phyloP scores from a whole-genome alignment of 2,329 filamentous ascomycete species.

The Claviceps sp. region DNA sequence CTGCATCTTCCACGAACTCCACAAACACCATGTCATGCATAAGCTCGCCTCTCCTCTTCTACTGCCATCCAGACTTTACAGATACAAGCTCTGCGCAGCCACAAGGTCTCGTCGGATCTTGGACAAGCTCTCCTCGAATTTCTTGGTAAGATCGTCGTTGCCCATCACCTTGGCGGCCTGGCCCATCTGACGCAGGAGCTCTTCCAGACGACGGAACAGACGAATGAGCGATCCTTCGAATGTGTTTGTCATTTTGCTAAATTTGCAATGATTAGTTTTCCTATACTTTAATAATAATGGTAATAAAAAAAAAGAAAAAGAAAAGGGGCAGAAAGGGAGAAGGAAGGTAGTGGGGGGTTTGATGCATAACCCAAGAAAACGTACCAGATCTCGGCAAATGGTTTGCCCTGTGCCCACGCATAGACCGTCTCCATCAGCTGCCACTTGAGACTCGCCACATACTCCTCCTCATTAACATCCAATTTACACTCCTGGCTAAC shows the following conservation, averaged over 20 bases:
- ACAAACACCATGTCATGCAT: not conserved
- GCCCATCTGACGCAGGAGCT: constrained; percentile 86
- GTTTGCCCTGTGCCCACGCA: constrained; percentile 78
- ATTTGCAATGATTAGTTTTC: not conserved
- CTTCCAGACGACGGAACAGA: constrained; percentile 88
- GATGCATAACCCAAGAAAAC: constrained; percentile 21
- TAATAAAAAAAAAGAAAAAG: not conserved
- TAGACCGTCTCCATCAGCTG: constrained; percentile 95
- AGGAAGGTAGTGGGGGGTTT: too few species aligned
- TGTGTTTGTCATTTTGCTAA: constrained; percentile 95
- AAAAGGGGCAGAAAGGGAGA: not conserved
- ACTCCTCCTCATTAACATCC: constrained; percentile 88
- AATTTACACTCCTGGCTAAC: constrained; percentile 92
- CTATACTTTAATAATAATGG: too few species aligned
- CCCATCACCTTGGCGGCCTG: constrained; percentile 97
- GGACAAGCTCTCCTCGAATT: constrained; percentile 74
- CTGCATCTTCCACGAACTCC: constrained; percentile 1
- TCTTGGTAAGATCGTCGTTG: constrained; percentile 80
- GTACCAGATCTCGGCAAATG: constrained; percentile 91
- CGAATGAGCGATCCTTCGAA: constrained; percentile 96
- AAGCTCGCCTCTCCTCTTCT: not conserved
- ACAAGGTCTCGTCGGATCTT: constrained; percentile 92
- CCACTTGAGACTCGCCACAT: constrained; percentile 78
- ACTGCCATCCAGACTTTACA: constrained; percentile 35
- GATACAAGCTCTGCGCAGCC: constrained; percentile 82